Percentiles rank a stretch among this genome's conserved stretches.
phyloP scores from a whole-genome alignment of 177 flowering plant species.

The Vitis hybrid region DNA sequence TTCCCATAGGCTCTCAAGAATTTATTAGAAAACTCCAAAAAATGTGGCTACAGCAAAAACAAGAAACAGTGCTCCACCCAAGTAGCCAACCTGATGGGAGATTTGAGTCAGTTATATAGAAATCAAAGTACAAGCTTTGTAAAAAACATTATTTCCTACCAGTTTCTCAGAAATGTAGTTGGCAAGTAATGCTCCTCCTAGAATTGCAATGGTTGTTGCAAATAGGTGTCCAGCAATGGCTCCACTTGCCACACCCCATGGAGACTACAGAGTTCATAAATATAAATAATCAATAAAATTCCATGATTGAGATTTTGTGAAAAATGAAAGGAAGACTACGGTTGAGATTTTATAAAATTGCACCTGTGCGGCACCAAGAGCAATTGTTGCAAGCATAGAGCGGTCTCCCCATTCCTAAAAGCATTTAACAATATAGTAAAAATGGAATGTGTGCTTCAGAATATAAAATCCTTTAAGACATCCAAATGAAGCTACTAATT shows the following conservation, averaged over 20 bases:
- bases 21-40: constrained; percentile 74
- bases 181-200: constrained; percentile 94
- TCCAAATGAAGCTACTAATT: background rate
- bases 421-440: constrained; percentile 2
- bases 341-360: background rate
- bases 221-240: constrained; percentile 92
- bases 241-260: constrained; percentile 97
- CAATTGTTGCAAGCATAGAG: constrained; percentile 98
- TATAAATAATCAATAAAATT: background rate
- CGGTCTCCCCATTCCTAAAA: constrained; percentile 99
- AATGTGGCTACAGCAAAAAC: constrained; percentile 87
- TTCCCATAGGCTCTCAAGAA: background rate
- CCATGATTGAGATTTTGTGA: background rate
- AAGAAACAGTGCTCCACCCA: constrained; percentile 84
- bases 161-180: constrained; percentile 93
- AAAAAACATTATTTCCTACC: constrained; percentile 37
- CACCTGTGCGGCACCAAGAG: constrained; percentile 99
- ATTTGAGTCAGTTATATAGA: constrained; percentile 1
- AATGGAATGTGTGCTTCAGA: background rate
- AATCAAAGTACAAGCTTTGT: background rate
- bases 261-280: constrained; percentile 52
- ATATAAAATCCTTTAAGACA: background rate
- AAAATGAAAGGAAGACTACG: no score
- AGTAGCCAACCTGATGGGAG: constrained; percentile 80
- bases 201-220: constrained; percentile 76